These are phyloP conservation scores for Uronychia binucleata DNA, from an alignment of 73 alveolate species.

Conservation along the genomic window DNA sequence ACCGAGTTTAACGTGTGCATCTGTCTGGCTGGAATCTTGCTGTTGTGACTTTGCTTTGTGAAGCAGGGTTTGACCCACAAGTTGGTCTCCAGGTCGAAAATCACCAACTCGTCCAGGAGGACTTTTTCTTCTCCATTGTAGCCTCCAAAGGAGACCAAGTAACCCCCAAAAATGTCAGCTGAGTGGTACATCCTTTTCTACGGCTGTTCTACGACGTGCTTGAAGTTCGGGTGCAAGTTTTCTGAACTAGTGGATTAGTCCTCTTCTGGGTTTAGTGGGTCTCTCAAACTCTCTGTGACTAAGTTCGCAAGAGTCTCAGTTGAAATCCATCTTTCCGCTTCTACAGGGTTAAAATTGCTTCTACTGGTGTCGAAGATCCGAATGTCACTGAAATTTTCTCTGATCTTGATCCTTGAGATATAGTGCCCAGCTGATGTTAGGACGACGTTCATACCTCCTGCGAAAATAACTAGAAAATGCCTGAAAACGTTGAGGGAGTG, in stretches of 20 bases:
- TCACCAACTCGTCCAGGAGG: constrained; percentile 6
- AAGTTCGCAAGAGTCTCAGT: background rate
- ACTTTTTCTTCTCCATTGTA: constrained; percentile 16
- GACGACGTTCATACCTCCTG: constrained; percentile 17
- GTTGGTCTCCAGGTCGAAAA: constrained; percentile 22
- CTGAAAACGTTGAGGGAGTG: constrained; percentile 18
- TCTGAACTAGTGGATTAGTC: background rate
- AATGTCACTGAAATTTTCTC: constrained; percentile 27
- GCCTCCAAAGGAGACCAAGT: constrained; percentile 32
- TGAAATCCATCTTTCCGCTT: background rate
- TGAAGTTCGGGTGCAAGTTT: background rate
- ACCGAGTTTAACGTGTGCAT: constrained; percentile 40
- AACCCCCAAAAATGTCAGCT: constrained; percentile 33
- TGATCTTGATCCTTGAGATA: constrained; percentile 11
- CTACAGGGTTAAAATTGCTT: background rate
- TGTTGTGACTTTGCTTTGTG: constrained; percentile 1
- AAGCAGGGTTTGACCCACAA: constrained; percentile 10
- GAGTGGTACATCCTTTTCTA: constrained; percentile 42
- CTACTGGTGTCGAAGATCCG: constrained; percentile 23
- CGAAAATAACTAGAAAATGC: constrained; percentile 17
- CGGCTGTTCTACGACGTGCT: constrained; percentile 22
- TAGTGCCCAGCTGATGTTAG: constrained; percentile 3
- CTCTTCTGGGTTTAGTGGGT: constrained; percentile 26
- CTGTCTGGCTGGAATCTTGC: constrained; percentile 12
- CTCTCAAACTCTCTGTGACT: background rate